Conservation (phyloP, 805 yeast genomes). For the Spathaspora passalidarum region DNA sequence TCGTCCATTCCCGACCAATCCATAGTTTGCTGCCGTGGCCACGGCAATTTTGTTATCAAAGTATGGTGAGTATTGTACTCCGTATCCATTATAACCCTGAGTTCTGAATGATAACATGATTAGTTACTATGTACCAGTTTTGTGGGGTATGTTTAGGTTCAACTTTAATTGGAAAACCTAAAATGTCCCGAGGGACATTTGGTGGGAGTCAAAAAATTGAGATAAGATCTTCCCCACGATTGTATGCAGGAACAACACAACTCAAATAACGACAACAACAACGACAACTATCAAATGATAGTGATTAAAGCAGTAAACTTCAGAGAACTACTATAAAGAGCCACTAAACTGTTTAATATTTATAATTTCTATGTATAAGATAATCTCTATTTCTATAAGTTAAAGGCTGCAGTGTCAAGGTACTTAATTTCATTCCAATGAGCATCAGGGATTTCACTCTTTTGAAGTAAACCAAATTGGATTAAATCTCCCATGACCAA, state of each 20-base stretch:
- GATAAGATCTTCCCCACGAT: too few species aligned
- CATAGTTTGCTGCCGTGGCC: slow-evolving; percentile 89
- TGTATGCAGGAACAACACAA: too few species aligned
- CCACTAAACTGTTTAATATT: not conserved
- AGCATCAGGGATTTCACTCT: slow-evolving; percentile 25
- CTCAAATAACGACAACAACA: too few species aligned
- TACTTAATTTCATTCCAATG: slow-evolving; percentile 31
- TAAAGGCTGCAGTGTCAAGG: slow-evolving; percentile 33
- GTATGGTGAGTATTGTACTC: slow-evolving; percentile 86
- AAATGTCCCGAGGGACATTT: too few species aligned
- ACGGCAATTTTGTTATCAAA: slow-evolving; percentile 87
- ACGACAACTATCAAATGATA: too few species aligned
- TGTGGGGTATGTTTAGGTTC: too few species aligned
- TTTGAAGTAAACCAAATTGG: slow-evolving; percentile 48
- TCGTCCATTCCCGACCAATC: slow-evolving; percentile 91
- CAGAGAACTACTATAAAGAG: too few species aligned
- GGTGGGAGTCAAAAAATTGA: too few species aligned
- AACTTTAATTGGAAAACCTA: too few species aligned
- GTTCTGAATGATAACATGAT: slow-evolving; percentile 72
- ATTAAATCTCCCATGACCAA: slow-evolving; percentile 74
- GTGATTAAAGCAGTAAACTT: too few species aligned
- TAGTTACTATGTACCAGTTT: too few species aligned
- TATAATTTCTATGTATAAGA: not conserved
- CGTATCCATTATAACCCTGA: slow-evolving; percentile 80
- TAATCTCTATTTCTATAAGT: slow-evolving; percentile 13